Conservation (phyloP, 768 basidiomycete species). For the Tulasnella calospora region DNA sequence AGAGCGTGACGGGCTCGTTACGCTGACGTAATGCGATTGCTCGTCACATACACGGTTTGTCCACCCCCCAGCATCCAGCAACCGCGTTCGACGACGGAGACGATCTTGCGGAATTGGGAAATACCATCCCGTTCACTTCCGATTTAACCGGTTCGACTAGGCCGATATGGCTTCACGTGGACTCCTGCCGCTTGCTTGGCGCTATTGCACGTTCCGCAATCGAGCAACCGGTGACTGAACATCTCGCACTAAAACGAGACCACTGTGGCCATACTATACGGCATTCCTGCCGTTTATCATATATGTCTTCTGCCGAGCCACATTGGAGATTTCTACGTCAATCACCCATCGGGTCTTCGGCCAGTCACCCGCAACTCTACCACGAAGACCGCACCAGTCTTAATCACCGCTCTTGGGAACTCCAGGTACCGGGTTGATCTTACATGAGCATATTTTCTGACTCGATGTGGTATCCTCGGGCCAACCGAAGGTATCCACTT, state of each 20-base stretch:
- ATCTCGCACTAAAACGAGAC: background rate
- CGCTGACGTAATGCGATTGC: background rate
- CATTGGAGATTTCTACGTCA: background rate
- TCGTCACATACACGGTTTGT: background rate
- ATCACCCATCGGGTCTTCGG: background rate
- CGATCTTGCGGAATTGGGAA: background rate
- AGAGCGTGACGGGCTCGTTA: background rate
- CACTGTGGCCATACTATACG: background rate
- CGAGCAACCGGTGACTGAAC: background rate
- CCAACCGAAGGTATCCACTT: background rate
- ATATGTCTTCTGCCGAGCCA: background rate
- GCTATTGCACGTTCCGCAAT: background rate
- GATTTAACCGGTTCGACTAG: background rate
- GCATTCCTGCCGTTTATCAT: background rate
- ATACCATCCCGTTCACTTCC: too few species aligned
- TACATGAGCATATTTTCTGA: background rate
- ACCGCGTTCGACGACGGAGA: background rate
- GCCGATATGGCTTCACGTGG: background rate
- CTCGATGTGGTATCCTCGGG: background rate
- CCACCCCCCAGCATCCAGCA: background rate
- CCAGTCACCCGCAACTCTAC: background rate
- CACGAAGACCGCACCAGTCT: conserved; percentile 11
- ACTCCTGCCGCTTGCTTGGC: background rate
- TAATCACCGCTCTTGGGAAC: background rate
- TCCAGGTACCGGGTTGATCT: background rate